phyloP scores from a whole-genome alignment of 345 rosid genomes.

The Trapa incisa region DNA sequence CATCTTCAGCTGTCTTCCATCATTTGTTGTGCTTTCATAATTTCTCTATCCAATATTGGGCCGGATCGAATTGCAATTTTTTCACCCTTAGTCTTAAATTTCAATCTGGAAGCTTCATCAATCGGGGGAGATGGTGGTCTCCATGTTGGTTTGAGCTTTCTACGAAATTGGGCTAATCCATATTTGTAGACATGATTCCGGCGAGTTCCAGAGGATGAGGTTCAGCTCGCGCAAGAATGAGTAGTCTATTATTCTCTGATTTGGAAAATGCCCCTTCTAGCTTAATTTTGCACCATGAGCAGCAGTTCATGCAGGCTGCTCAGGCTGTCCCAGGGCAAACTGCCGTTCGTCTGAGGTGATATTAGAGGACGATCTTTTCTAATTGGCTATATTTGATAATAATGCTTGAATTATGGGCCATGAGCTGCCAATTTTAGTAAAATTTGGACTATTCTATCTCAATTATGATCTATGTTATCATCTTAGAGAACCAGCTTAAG shows the following conservation, averaged over 20 bases:
- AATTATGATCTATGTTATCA: neutral
- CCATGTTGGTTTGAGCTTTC: neutral
- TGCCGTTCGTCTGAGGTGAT: neutral
- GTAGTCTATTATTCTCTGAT: neutral
- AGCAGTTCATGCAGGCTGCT: neutral
- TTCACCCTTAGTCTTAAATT: neutral
- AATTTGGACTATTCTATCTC: neutral
- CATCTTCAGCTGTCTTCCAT: neutral
- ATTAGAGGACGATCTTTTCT: neutral
- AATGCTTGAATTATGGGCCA: neutral
- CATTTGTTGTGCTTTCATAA: neutral
- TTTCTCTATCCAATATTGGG: neutral
- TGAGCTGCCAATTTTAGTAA: neutral
- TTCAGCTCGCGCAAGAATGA: neutral
- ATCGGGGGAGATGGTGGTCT: neutral
- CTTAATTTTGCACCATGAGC: neutral
- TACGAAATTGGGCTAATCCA: neutral
- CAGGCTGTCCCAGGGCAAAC: neutral
- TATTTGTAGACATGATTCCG: neutral
- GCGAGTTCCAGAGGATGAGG: neutral
- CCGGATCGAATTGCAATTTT: neutral
- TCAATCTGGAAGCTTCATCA: neutral
- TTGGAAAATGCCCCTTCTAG: neutral
- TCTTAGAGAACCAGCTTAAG: neutral
- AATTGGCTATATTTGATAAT: neutral